Evolutionary conservation across 441 rosid species (phyloP), one percentile per base, ranked within the genome.

Genomic region (Pelargonium citronellum): DNA sequence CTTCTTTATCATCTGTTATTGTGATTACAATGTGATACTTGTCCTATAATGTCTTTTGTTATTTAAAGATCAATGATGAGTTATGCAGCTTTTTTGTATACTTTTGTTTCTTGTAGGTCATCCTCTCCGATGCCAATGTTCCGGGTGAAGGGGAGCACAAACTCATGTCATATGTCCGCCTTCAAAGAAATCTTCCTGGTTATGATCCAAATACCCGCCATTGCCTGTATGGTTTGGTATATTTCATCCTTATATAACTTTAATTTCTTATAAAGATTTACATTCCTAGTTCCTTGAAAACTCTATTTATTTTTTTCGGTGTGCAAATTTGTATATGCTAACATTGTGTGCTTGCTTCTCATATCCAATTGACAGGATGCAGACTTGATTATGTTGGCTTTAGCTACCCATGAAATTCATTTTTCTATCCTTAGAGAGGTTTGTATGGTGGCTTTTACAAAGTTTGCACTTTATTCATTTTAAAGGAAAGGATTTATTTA

Each of bases 61-160:
- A 66, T 37, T 67, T 49, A 34, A 3, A 65, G 19, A 55, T 71
- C 55, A 57, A 8, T 1, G 69, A 13, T 70, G 51, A 47, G 9
- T 67, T 37, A 55, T 72, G 69, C 70, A 64, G 58, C 70, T n/a
- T 71, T 69, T 75, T 27, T 73, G 80, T 71, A 47, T 73, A 41
- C 39, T 69, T 73, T 74, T 68, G 41, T 22, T 76, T 78, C 73
- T 69, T 77, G 79, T 74, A 95, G 99, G 98, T 95, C 73, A 87
- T 95, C 70, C 97, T 95, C 65, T 95, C 98, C 49, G 98, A 95
- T 81, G 98, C 98, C 71, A 95, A 95, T 84, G 96, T 90, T 80
- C 99, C 99, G 53, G 97, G 99, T 75, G 99, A 95, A 85, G 99
- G 99, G 79, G 99, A 95, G 81, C 99, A 95, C 81, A 92, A 95